These are phyloP conservation scores for Lactarius evosmus DNA, from an alignment of 768 basidiomycete species.

Conservation along the genomic window DNA sequence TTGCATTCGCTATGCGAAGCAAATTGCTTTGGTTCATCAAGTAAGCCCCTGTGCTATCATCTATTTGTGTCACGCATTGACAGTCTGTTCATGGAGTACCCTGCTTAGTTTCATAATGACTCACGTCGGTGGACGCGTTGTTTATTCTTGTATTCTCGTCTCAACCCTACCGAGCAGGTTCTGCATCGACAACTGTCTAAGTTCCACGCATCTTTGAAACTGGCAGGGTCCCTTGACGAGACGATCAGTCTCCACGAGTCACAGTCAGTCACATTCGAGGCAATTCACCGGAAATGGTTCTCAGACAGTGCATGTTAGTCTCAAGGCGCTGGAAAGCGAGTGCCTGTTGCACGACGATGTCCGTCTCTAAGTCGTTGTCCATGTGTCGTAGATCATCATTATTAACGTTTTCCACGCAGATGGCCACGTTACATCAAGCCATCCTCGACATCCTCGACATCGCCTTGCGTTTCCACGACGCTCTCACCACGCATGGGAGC, in stretches of 20 bases:
- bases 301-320: constrained; percentile 38
- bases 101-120: constrained; percentile 70
- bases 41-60: constrained; percentile 43
- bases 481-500: constrained; percentile 58
- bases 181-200: constrained; percentile 57
- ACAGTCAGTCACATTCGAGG: constrained; percentile 50
- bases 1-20: constrained; percentile 72
- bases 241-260: constrained; percentile 67
- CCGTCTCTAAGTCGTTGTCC: constrained; percentile 25
- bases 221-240: constrained; percentile 67
- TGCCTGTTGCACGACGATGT: constrained; percentile 67
- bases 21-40: constrained; percentile 83
- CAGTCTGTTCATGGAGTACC: constrained; percentile 41
- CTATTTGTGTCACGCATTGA: neutral
- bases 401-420: constrained; percentile 40
- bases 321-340: constrained; percentile 55
- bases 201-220: constrained; percentile 55
- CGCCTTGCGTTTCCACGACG: constrained; percentile 63
- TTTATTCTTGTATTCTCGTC: constrained; percentile 1
- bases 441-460: constrained; percentile 72
- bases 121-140: constrained; percentile 45
- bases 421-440: constrained; percentile 58
- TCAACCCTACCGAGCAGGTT: constrained; percentile 45
- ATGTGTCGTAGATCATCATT: neutral
- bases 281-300: constrained; percentile 6